These are phyloP conservation scores for Geotrichum phurueaensis DNA, from an alignment of 1,139 yeast species.

Conservation along the genomic window DNA sequence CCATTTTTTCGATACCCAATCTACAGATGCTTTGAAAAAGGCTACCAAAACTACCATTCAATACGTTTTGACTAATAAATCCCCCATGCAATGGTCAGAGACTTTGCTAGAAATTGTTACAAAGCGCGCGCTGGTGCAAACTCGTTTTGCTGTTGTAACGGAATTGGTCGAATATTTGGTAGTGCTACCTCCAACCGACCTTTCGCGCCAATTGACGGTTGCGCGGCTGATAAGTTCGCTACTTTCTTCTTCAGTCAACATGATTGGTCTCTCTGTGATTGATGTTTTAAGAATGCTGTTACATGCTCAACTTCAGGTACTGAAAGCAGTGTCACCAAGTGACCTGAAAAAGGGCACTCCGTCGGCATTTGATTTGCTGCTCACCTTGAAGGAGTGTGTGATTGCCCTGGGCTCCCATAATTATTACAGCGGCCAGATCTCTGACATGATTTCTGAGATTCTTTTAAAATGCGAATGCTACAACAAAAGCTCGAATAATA, in stretches of 20 bases:
- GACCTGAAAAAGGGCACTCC: constrained; percentile 11
- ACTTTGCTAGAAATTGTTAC: constrained; percentile 56
- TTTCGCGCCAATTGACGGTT: constrained; percentile 43
- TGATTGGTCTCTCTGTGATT: constrained; percentile 88
- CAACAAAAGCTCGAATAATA: not conserved
- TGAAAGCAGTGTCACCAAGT: constrained; percentile 22
- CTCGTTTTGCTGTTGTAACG: constrained; percentile 63
- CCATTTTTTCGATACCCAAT: constrained; percentile 38
- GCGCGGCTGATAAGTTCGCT: constrained; percentile 57
- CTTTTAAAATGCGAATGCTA: constrained; percentile 19
- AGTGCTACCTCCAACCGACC: constrained; percentile 30
- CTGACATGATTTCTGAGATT: constrained; percentile 60
- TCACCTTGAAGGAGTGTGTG: constrained; percentile 40
- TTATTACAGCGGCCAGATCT: constrained; percentile 75
- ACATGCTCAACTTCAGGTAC: constrained; percentile 44
- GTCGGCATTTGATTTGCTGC: constrained; percentile 21
- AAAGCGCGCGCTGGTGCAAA: constrained; percentile 82
- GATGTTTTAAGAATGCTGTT: constrained; percentile 67
- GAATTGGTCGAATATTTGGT: constrained; percentile 37
- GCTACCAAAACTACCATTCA: constrained; percentile 35
- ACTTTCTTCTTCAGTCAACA: constrained; percentile 68
- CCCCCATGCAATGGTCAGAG: constrained; percentile 46
- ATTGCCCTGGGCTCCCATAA: constrained; percentile 64
- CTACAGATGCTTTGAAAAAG: constrained; percentile 34
- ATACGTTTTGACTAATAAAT: constrained; percentile 28